Conservation (phyloP, 1,284 basidiomycete species). For the Singerocomus inundabilis region DNA sequence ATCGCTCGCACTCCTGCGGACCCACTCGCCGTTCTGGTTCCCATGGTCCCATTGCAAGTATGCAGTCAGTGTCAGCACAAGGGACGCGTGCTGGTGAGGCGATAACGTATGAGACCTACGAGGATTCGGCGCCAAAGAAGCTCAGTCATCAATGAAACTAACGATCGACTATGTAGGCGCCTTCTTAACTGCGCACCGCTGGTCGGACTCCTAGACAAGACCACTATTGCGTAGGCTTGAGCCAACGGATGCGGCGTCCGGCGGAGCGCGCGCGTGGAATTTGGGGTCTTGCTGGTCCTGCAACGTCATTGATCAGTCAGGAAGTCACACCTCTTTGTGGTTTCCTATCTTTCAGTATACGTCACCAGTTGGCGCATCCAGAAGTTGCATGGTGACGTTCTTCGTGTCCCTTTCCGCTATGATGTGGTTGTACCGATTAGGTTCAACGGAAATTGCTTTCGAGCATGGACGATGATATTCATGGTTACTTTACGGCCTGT, state of each 20-base stretch:
- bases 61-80: conserved; percentile 1
- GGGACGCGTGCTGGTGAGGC: conserved; percentile 14
- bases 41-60: neutral
- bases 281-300: neutral
- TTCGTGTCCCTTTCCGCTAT: conserved; percentile 7
- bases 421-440: conserved; percentile 21
- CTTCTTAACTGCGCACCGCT: neutral
- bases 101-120: conserved; percentile 26
- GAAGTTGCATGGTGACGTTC: conserved; percentile 14
- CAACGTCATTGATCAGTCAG: conserved; percentile 1
- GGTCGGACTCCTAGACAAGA: neutral
- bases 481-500: conserved; percentile 11
- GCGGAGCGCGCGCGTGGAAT: neutral
- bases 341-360: neutral
- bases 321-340: neutral
- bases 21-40: neutral
- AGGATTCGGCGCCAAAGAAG: neutral
- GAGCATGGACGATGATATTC: neutral
- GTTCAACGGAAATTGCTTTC: conserved; percentile 29
- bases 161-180: conserved; percentile 21
- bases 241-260: neutral
- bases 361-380: conserved; percentile 6
- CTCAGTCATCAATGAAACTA: conserved; percentile 11
- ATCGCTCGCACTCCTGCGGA: neutral
- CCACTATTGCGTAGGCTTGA: conserved; percentile 3